Percentiles rank a stretch among this genome's conserved stretches.
phyloP scores from a whole-genome alignment of 1,139 yeast species.

The Candida pseudocylindracea region DNA sequence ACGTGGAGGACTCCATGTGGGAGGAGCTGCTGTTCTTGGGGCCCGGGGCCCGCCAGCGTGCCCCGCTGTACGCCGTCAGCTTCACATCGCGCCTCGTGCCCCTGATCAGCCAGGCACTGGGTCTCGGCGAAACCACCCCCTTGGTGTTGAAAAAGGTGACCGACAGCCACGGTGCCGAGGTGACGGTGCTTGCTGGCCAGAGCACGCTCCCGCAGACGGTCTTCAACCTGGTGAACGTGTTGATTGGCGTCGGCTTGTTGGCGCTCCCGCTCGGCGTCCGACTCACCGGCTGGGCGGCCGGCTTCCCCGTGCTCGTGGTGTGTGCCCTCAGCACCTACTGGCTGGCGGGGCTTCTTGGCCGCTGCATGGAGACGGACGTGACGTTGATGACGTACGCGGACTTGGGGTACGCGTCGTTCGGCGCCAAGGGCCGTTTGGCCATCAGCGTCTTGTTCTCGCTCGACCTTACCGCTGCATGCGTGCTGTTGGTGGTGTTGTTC shows the following conservation, averaged over 20 bases:
- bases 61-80: constrained; percentile 4
- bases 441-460: constrained; percentile 8
- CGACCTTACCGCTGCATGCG: constrained; percentile 3
- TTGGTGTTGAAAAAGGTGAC: constrained; percentile 43
- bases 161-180: constrained; percentile 49
- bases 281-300: constrained; percentile 23
- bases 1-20: too few species aligned
- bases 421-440: constrained; percentile 19
- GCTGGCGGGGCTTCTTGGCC: constrained; percentile 20
- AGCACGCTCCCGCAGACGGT: constrained; percentile 34
- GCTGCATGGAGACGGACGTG: constrained; percentile 42
- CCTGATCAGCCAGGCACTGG: constrained; percentile 9
- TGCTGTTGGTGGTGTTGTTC: not conserved
- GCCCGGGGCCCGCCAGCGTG: constrained; percentile 11
- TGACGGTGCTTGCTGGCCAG: constrained; percentile 60
- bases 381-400: constrained; percentile 80
- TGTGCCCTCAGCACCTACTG: constrained; percentile 21
- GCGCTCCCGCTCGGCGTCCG: constrained; percentile 24
- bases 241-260: constrained; percentile 25
- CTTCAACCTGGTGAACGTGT: constrained; percentile 22
- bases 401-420: constrained; percentile 59
- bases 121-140: constrained; percentile 18
- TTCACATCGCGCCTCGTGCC: constrained; percentile 15
- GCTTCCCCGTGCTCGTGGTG: constrained; percentile 14
- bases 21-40: constrained; percentile 5